Evolutionary conservation across 257 asterid genomes (phyloP).

Genomic region (Ehretia macrophylla): DNA sequence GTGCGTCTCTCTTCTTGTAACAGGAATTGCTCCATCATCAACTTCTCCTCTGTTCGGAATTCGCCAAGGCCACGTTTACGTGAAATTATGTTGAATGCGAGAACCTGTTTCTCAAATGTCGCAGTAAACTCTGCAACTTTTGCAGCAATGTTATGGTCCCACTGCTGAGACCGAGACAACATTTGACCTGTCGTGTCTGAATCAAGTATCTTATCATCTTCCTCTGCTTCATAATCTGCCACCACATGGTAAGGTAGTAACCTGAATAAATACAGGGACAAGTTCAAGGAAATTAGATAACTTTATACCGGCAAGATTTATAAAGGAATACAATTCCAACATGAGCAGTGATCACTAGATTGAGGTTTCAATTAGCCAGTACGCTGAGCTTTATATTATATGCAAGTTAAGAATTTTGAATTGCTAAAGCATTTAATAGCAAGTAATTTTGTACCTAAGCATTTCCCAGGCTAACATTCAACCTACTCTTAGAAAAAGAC

Average conservation of each 20-base stretch:
- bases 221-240: slow-evolving; percentile 99
- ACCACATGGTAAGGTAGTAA: slow-evolving; percentile 96
- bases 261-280: slow-evolving; percentile 37
- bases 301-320: no score
- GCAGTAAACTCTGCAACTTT: slow-evolving; percentile 97
- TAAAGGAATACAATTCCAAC: no score
- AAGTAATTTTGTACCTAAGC: no score
- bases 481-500: no score
- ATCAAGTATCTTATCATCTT: slow-evolving; percentile 96
- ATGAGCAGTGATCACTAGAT: no score
- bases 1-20: slow-evolving; percentile 77
- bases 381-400: no score
- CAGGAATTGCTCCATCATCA: slow-evolving; percentile 87
- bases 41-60: slow-evolving; percentile 90
- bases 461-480: no score
- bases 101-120: slow-evolving; percentile 97
- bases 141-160: slow-evolving; percentile 95
- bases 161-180: slow-evolving; percentile 95
- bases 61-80: slow-evolving; percentile 84
- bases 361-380: no score
- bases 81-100: slow-evolving; percentile 85
- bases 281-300: no score
- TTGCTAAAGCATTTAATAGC: no score
- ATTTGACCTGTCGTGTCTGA: slow-evolving; percentile 81
- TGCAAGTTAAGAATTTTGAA: no score